Evolutionary conservation across 805 yeast species (phyloP).

Genomic region (Metschnikowia amazonensis): DNA sequence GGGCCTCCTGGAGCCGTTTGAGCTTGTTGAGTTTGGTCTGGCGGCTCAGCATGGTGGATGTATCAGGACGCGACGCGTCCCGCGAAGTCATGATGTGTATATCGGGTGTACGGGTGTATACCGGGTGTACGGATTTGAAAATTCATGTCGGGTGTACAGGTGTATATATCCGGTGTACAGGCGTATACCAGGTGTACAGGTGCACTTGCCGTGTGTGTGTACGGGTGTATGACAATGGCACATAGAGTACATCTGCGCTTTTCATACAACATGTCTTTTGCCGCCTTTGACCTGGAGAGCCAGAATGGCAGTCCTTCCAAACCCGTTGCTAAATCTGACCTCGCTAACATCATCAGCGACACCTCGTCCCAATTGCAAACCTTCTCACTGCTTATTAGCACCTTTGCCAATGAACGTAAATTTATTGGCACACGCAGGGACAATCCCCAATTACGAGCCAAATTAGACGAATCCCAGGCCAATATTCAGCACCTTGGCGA

Average conservation of each 20-base stretch:
- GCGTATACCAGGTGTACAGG: not conserved
- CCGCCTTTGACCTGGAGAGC: constrained; percentile 49
- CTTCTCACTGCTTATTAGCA: constrained; percentile 48
- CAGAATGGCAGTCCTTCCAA: constrained; percentile 26
- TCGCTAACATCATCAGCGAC: constrained; percentile 31
- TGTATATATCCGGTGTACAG: not conserved
- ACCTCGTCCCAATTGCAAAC: constrained; percentile 41
- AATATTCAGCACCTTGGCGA: constrained; percentile 30
- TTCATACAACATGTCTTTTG: constrained; percentile 45
- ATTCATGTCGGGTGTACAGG: not conserved
- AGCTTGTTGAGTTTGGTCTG: constrained; percentile 44
- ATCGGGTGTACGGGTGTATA: constrained; percentile 1
- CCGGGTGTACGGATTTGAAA: too few relatives aligned
- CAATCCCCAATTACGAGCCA: constrained; percentile 29
- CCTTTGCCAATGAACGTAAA: constrained; percentile 45
- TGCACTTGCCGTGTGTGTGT: too few relatives aligned
- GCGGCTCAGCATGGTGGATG: constrained; percentile 27
- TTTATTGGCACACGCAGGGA: constrained; percentile 56
- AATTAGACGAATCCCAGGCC: constrained; percentile 30
- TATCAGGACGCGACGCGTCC: not conserved
- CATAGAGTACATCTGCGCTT: not conserved
- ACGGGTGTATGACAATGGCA: not conserved
- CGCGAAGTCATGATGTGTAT: too few relatives aligned
- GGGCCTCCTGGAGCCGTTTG: constrained; percentile 59
- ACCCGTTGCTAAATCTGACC: constrained; percentile 18